These are phyloP conservation scores for Paramecium biaurelia DNA, from an alignment of 73 alveolate species.

Conservation along the genomic window DNA sequence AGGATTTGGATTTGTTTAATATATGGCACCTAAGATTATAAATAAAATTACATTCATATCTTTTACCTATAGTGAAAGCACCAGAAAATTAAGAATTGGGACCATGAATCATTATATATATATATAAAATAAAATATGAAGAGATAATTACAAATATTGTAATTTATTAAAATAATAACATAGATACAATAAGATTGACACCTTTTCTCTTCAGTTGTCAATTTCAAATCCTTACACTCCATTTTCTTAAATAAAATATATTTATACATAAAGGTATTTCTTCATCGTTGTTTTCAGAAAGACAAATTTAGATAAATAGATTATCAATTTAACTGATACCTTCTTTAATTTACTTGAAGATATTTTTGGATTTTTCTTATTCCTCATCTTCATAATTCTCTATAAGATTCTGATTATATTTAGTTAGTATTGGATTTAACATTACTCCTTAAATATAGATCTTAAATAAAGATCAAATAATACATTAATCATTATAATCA, in stretches of 20 bases:
- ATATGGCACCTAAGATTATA: neutral
- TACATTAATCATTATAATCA: neutral
- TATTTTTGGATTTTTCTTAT: neutral
- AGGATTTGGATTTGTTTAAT: neutral
- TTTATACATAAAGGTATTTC: neutral
- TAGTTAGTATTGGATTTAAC: neutral
- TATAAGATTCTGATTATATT: neutral
- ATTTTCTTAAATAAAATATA: neutral
- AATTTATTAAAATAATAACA: neutral
- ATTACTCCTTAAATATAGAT: neutral
- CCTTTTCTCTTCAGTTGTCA: neutral
- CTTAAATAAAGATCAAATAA: neutral
- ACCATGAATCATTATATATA: slow-evolving; percentile 31
- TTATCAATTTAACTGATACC: neutral
- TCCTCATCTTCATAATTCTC: neutral
- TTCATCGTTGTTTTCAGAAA: neutral
- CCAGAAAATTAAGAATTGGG: slow-evolving; percentile 30
- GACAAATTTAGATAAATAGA: neutral
- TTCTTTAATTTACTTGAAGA: neutral
- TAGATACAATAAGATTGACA: neutral
- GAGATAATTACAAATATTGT: neutral
- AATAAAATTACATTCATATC: neutral
- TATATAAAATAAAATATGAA: neutral
- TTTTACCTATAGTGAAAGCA: slow-evolving; percentile 27
- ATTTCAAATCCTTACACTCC: neutral